Evolutionary conservation across 805 yeast species (phyloP).

Genomic region (Peterozyma toletana): DNA sequence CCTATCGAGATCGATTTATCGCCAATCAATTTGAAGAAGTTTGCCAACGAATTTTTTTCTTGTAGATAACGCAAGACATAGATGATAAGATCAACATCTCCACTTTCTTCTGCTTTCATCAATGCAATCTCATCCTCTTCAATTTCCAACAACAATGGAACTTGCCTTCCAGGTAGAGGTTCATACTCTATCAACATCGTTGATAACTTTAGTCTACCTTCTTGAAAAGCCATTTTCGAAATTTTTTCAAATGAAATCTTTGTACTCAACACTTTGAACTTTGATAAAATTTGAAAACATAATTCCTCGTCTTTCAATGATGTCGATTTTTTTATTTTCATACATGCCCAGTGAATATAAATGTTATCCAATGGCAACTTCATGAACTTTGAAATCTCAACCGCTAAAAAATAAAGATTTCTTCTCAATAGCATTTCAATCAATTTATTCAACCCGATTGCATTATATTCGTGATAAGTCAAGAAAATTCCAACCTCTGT

Average conservation of each 20-base stretch:
- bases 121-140: constrained; percentile 69
- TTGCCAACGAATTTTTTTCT: constrained; percentile 51
- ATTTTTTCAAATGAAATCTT: constrained; percentile 51
- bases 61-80: constrained; percentile 50
- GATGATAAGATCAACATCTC: constrained; percentile 52
- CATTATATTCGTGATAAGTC: constrained; percentile 47
- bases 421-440: constrained; percentile 52
- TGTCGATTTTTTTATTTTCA: constrained; percentile 50
- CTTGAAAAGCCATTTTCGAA: constrained; percentile 63
- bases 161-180: constrained; percentile 51
- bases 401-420: constrained; percentile 52
- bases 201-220: constrained; percentile 71
- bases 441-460: constrained; percentile 48
- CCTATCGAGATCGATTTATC: constrained; percentile 32
- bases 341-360: constrained; percentile 75
- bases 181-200: constrained; percentile 64
- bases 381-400: constrained; percentile 50
- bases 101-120: constrained; percentile 53
- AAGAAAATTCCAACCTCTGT: constrained; percentile 62
- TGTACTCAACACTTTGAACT: constrained; percentile 24
- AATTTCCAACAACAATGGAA: constrained; percentile 59
- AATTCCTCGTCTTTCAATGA: constrained; percentile 54
- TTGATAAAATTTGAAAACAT: constrained; percentile 38
- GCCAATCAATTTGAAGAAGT: constrained; percentile 61
- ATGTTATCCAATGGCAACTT: constrained; percentile 42